phyloP scores from a whole-genome alignment of 2,329 filamentous ascomycete genomes.

The Botrytis hyacinthi region DNA sequence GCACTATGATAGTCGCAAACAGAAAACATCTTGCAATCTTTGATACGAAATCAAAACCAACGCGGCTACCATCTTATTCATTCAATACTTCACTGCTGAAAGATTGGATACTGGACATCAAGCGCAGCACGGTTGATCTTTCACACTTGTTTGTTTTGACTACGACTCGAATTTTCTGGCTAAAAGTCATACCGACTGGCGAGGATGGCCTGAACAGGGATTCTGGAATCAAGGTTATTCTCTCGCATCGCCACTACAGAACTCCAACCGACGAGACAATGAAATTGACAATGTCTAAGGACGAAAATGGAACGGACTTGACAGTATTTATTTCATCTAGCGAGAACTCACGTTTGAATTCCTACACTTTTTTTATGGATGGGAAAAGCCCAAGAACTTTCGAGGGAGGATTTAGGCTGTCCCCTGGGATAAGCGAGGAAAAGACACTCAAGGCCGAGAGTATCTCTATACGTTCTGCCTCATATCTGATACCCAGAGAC shows the following conservation, averaged over 20 bases:
- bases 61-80: slow-evolving; percentile 27
- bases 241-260: slow-evolving; percentile 48
- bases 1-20: slow-evolving; percentile 47
- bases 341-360: slow-evolving; percentile 30
- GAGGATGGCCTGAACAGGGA: slow-evolving; percentile 20
- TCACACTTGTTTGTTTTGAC: slow-evolving; percentile 58
- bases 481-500: slow-evolving; percentile 5
- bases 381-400: slow-evolving; percentile 23
- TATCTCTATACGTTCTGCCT: neutral
- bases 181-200: slow-evolving; percentile 32
- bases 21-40: slow-evolving; percentile 39
- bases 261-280: slow-evolving; percentile 42
- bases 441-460: neutral
- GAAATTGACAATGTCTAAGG: slow-evolving; percentile 41
- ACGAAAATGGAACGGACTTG: slow-evolving; percentile 28
- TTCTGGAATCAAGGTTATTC: slow-evolving; percentile 37
- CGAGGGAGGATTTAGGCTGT: slow-evolving; percentile 29
- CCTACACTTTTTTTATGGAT: slow-evolving; percentile 32
- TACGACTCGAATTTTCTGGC: slow-evolving; percentile 36
- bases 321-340: slow-evolving; percentile 31
- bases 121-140: slow-evolving; percentile 46
- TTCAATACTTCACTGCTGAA: slow-evolving; percentile 25
- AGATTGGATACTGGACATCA: slow-evolving; percentile 59
- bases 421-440: slow-evolving; percentile 4
- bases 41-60: slow-evolving; percentile 31